Evolutionary conservation across 2,329 filamentous ascomycete genomes (phyloP), one percentile per base, ranked within the genome.

Genomic region (Colletotrichum sp.): DNA sequence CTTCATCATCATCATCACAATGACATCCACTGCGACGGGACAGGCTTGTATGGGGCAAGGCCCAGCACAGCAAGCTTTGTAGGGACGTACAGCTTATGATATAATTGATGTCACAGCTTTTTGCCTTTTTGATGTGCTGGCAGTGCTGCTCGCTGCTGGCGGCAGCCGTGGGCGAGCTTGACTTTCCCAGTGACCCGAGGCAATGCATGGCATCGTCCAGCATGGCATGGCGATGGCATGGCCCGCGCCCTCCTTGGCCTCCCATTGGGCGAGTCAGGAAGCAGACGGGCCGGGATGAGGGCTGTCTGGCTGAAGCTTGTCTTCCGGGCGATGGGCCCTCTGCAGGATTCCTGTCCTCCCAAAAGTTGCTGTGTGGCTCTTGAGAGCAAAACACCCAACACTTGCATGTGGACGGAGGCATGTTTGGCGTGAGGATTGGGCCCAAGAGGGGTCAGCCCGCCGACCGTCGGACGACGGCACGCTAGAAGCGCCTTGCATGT

Each of bases 261-360:
- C 34, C 34, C 57, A 34, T 34, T 39, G 34, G 70, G 32, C 63
- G 69, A 75, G 69, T 72, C 68, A 75, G 63, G 55, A 67, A 72
- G 39, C 30, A 36, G 59, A 69, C 63, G 36, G 39, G 34, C 73
- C 39, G 70, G 73, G 73, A 73, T 73, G 44, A 44, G 44, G 69
- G 69, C 69, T 76, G 63, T 73, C 44, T 66, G 32, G 70, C 64
- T 64, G 70, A 76, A 76, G 73, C 70, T 76, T 76, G 64, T 76
- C 52, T 36, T 75, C 26, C 32, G 36, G 15, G 30, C 55, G 69
- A 72, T 67, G 69, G 44, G 44, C n/a, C n/a, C n/a, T 52, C 60
- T 71, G 49, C 68, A 66, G 60, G 52, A 72, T 26, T 70, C 55
- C 26, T 24, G 44, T 32, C 24, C 49, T 26, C n/a, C 49, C 28